Conservation (phyloP, 345 rosid species). For the Eucalyptus rudis region DNA sequence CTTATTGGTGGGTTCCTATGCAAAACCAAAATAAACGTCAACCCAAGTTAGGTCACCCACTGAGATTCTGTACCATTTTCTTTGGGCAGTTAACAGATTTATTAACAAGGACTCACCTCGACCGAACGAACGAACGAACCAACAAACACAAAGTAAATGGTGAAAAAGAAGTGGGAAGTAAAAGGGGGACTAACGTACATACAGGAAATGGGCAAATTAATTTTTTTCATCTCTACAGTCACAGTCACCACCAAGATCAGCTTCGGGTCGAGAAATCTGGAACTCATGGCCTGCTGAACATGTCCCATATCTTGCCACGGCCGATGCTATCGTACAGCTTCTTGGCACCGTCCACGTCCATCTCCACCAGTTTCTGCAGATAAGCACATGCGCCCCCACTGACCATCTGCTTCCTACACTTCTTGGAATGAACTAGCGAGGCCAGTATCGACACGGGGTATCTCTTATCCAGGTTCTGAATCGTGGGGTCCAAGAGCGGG, state of each 20-base stretch:
- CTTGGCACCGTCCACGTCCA: constrained; percentile 79
- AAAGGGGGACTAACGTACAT: neutral
- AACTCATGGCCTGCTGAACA: constrained; percentile 9
- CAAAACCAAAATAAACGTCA: neutral
- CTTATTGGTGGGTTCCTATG: neutral
- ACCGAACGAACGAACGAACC: neutral
- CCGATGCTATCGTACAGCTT: constrained; percentile 54
- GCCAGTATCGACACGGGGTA: constrained; percentile 47
- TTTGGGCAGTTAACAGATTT: neutral
- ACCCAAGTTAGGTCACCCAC: neutral
- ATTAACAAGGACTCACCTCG: constrained; percentile 23
- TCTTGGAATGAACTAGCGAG: constrained; percentile 49
- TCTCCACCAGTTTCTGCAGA: constrained; percentile 65
- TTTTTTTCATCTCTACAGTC: neutral
- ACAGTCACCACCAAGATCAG: neutral
- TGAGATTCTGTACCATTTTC: neutral
- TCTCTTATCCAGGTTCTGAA: constrained; percentile 45
- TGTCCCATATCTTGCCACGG: constrained; percentile 78
- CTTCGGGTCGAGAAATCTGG: neutral
- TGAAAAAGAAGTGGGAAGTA: neutral
- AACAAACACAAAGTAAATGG: neutral
- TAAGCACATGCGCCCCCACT: constrained; percentile 58
- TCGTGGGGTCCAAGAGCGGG: constrained; percentile 50
- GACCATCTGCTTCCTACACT: constrained; percentile 70
- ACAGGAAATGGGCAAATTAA: neutral